Evolutionary conservation across 192 early-diverging fungal species (phyloP).

Genomic region (Backusella westeae): DNA sequence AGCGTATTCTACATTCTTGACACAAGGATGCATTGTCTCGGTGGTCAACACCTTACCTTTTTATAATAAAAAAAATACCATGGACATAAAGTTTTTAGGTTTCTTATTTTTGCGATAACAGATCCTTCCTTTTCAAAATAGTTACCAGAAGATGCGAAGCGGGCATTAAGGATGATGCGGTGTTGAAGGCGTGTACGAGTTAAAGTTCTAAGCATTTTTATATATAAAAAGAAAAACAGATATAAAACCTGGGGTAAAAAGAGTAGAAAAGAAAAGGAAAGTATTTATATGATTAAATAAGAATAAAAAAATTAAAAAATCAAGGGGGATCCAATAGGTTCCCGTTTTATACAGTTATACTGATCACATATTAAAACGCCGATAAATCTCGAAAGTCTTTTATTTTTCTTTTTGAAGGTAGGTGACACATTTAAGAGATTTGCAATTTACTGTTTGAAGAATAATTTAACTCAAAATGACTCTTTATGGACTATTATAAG

Average conservation of each 20-base stretch:
- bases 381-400: not conserved
- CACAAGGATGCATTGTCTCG: constrained; percentile 69
- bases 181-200: constrained; percentile 3
- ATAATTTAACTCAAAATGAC: not conserved
- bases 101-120: not conserved
- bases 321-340: not conserved
- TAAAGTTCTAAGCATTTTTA: not conserved
- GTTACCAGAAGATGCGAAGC: not conserved
- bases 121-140: not conserved
- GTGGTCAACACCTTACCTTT: constrained; percentile 63
- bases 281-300: not conserved
- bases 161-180: not conserved
- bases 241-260: not conserved
- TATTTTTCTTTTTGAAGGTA: constrained; percentile 6
- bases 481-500: not conserved
- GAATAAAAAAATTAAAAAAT: not conserved
- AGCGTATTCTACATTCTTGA: constrained; percentile 87
- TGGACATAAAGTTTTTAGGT: not conserved
- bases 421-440: constrained; percentile 1
- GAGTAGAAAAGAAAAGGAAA: not conserved
- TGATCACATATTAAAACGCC: not conserved
- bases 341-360: not conserved
- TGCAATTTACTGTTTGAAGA: constrained; percentile 4
- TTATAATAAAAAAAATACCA: not conserved
- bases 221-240: not conserved